These are phyloP conservation scores for Erythrophleum ivorense DNA, from an alignment of 331 rosid species.

Conservation along the genomic window DNA sequence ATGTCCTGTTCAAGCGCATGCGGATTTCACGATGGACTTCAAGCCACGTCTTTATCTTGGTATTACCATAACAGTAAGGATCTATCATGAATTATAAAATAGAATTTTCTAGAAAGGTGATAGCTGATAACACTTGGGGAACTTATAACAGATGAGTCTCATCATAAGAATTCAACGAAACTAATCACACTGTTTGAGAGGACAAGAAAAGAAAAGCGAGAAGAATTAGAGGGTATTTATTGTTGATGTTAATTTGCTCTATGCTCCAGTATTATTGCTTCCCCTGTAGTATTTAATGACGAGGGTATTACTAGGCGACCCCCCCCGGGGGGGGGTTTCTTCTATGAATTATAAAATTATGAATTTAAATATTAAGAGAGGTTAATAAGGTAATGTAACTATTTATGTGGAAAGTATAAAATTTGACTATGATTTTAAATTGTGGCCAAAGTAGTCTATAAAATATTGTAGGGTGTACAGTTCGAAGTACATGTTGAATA, in stretches of 20 bases:
- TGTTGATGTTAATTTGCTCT: neutral
- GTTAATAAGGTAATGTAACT: too few species aligned
- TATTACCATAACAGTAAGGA: neutral
- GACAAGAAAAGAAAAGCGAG: too few species aligned
- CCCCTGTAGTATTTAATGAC: too few species aligned
- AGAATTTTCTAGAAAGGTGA: neutral
- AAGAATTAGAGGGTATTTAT: neutral
- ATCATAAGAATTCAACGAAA: neutral
- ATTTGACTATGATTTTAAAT: neutral
- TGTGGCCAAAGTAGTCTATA: neutral
- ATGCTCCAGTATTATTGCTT: neutral
- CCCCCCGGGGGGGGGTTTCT: too few species aligned
- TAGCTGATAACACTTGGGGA: neutral
- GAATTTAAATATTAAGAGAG: too few species aligned
- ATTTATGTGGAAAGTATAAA: too few species aligned
- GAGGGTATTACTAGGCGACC: too few species aligned
- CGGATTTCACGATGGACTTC: neutral
- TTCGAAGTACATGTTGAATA: too few species aligned
- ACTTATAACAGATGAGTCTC: neutral
- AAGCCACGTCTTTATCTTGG: neutral
- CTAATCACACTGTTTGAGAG: neutral
- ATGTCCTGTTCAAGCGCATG: neutral
- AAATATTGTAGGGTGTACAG: neutral
- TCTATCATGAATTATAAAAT: constrained; percentile 22
- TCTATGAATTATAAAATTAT: too few species aligned